Base-by-base conservation (phyloP, 495 filamentous ascomycete genomes). In the Penicillium turbatum region DNA sequence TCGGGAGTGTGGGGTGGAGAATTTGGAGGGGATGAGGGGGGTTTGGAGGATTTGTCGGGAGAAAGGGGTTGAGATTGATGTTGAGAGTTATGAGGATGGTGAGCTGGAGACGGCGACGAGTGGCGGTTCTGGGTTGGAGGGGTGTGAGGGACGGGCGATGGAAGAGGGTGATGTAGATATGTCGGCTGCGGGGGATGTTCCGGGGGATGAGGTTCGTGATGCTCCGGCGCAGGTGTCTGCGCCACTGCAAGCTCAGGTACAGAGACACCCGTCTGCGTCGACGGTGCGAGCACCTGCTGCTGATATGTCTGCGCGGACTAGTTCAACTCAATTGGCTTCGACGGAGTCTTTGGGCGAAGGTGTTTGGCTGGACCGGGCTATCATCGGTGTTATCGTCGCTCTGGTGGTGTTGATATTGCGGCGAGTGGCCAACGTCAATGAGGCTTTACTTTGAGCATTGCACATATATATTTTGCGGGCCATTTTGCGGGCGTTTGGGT, bases 11-110 rank as follows among this genome's bases (percentile, higher is more conserved):
- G 60, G 54, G 29, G 79, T 72, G 10, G 79, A 74, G 16, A 96
- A 96, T 66, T 78, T 70, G 48, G 87, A 88, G 60, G 83, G 90
- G 19, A 78, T 97, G 56, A 64, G 58, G 47, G 86, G 85, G 73
- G 79, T 82, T 61, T 83, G 84, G 69, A 82, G 74, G 54, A 67
- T 64, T 37, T 83, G 77, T 58, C 60, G 64, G 57, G 80, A 83
- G 68, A 67, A 70, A 54, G 79, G 79, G 39, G 70, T 72, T 11
- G 71, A 70, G 47, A 70, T 74, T 30, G 71, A 69, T 21, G 70
- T 61, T 19, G 73, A 64, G 15, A 66, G 60, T 34, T 27, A n/a
- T 19, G 50, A 27, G 29, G 68, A 66, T 65, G 55, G 71, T 67
- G 54, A 63, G 55, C 71, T 67, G 10, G 78, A 77, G 64, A 54